Conservation (phyloP, 768 basidiomycete genomes). For the Tephrocybe sp. region DNA sequence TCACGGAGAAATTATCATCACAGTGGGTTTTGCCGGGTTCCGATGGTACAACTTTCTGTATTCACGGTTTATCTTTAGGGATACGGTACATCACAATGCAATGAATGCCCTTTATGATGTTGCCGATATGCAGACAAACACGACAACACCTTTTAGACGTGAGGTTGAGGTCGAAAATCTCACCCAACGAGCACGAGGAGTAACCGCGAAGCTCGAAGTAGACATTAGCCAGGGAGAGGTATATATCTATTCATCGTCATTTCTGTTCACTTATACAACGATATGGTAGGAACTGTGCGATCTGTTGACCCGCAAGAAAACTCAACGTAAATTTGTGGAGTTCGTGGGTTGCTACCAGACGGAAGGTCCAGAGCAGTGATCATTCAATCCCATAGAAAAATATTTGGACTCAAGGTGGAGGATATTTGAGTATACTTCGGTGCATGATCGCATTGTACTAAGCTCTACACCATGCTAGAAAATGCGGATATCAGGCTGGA, state of each 20-base stretch:
- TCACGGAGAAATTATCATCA: conserved; percentile 2
- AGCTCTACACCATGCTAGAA: too few species aligned
- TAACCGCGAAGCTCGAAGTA: conserved; percentile 1
- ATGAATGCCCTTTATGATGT: not conserved
- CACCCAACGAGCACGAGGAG: conserved; percentile 2
- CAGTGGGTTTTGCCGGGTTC: conserved; percentile 2
- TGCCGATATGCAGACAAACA: conserved; percentile 3
- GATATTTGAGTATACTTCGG: too few species aligned
- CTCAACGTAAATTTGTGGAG: conserved; percentile 9
- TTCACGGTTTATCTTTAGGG: not conserved
- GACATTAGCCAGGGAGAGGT: conserved; percentile 9
- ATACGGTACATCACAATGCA: not conserved
- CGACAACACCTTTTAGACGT: conserved; percentile 5
- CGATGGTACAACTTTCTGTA: not conserved
- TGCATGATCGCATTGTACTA: too few species aligned
- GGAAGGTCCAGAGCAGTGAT: too few species aligned
- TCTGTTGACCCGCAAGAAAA: conserved; percentile 4
- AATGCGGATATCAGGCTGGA: too few species aligned
- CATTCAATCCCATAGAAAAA: too few species aligned
- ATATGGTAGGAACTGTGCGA: conserved; percentile 3
- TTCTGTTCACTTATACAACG: not conserved
- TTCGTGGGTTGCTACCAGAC: conserved; percentile 13
- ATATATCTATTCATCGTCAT: not conserved
- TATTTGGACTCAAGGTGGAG: too few species aligned
- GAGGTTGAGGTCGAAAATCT: not conserved